Percentiles rank a stretch among this genome's conserved stretches.
Evolutionary conservation across 257 asterid genomes (phyloP).

Genomic region (Solanum clarkiae): DNA sequence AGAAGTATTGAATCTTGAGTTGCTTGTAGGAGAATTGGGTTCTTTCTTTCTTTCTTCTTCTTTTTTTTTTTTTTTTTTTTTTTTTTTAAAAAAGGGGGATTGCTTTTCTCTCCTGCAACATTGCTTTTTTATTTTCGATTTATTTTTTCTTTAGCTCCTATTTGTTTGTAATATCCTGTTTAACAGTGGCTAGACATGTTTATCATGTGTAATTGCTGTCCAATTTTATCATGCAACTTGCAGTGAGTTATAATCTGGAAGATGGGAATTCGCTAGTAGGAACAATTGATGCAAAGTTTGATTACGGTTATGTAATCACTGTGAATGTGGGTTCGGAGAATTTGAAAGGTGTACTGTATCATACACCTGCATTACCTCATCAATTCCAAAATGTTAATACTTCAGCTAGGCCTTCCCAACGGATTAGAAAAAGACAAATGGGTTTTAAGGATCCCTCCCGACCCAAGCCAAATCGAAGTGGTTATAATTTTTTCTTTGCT

Average conservation of each 20-base stretch:
- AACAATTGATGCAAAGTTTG: conserved; percentile 84
- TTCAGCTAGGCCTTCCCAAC: conserved; percentile 20
- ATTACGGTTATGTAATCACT: conserved; percentile 66
- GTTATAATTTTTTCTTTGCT: conserved; percentile 82
- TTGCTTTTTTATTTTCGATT: background rate
- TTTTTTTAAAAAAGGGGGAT: no score
- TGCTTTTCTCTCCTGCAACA: background rate
- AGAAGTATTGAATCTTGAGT: background rate
- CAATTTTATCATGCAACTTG: conserved; percentile 1
- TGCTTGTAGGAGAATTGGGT: background rate
- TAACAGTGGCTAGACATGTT: background rate
- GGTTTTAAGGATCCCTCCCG: conserved; percentile 50
- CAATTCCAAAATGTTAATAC: conserved; percentile 16
- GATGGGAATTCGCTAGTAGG: conserved; percentile 55
- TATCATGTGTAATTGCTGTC: background rate
- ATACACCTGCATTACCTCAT: conserved; percentile 26
- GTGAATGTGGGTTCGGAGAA: conserved; percentile 57
- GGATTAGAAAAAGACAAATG: conserved; percentile 36
- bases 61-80: no score
- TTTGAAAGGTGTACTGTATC: conserved; percentile 81
- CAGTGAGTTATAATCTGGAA: conserved; percentile 42
- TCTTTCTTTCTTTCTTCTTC: no score
- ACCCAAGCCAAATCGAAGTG: conserved; percentile 73
- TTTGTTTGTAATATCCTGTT: background rate
- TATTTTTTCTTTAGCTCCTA: background rate